Conservation (phyloP, 169 alveolate genomes). For the Eimeria zaria region DNA sequence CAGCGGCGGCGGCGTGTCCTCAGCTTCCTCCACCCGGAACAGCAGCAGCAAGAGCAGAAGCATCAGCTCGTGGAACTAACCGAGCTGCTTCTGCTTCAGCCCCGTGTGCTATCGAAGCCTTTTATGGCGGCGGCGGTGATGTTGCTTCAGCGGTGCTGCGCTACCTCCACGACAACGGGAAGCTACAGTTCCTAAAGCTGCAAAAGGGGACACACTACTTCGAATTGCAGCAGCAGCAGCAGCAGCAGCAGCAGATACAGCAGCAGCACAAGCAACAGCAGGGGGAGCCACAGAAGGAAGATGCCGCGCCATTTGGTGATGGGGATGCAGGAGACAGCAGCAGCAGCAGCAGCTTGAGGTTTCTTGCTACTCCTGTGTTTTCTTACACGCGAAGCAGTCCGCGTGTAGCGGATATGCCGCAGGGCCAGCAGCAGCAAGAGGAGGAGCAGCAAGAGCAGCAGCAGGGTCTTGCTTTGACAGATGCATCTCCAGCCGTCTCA, state of each 20-base stretch:
- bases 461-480: background rate
- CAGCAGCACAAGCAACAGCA: slow-evolving; percentile 15
- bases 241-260: slow-evolving; percentile 18
- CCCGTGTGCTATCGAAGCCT: slow-evolving; percentile 46
- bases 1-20: background rate
- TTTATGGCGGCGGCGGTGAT: slow-evolving; percentile 46
- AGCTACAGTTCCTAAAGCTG: slow-evolving; percentile 47
- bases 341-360: slow-evolving; percentile 39
- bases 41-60: background rate
- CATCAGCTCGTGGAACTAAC: background rate
- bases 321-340: background rate
- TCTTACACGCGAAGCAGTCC: slow-evolving; percentile 3
- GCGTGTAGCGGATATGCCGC: background rate
- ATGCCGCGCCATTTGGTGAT: background rate
- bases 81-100: slow-evolving; percentile 13
- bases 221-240: slow-evolving; percentile 31
- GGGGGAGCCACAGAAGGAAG: background rate
- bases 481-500: background rate
- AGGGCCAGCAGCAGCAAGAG: slow-evolving; percentile 51
- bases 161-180: slow-evolving; percentile 39
- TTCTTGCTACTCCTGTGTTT: slow-evolving; percentile 50
- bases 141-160: slow-evolving; percentile 36
- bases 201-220: slow-evolving; percentile 32
- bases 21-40: background rate
- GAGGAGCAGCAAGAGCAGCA: slow-evolving; percentile 8